Conservation (phyloP, 306 rosid genomes). For the Begonia fuchsioides region DNA sequence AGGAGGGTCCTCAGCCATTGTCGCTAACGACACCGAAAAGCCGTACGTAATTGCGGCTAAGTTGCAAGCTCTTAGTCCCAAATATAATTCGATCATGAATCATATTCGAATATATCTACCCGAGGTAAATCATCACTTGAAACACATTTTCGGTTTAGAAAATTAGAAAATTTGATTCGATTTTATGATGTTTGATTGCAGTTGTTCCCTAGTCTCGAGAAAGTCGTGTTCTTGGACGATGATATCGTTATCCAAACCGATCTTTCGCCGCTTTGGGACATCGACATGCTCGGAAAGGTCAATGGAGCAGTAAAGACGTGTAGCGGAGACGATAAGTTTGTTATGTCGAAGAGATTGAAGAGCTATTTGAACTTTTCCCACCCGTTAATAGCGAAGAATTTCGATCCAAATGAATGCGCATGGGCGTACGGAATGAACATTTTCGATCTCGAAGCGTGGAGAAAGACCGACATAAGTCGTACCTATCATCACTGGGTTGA, state of each 20-base stretch:
- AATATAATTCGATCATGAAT: constrained; percentile 94
- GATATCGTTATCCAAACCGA: constrained; percentile 93
- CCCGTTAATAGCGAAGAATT: constrained; percentile 49
- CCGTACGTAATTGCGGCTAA: constrained; percentile 79
- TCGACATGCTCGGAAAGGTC: constrained; percentile 80
- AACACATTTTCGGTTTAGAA: too few relatives aligned
- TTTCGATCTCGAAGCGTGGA: constrained; percentile 92
- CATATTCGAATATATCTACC: constrained; percentile 92
- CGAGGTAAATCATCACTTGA: constrained; percentile 78
- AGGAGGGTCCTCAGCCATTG: constrained; percentile 93
- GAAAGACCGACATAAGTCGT: constrained; percentile 82
- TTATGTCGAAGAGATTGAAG: constrained; percentile 82
- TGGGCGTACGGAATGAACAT: constrained; percentile 99
- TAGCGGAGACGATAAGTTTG: constrained; percentile 76
- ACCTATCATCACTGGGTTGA: constrained; percentile 84
- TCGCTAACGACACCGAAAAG: constrained; percentile 61
- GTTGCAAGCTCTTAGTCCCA: constrained; percentile 94
- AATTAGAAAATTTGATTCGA: too few relatives aligned
- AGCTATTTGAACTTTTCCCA: constrained; percentile 97
- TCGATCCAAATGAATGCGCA: constrained; percentile 72
- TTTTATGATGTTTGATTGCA: constrained; percentile 9
- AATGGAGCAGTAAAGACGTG: constrained; percentile 98
- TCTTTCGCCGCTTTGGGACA: constrained; percentile 97
- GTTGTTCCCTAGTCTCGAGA: constrained; percentile 88
- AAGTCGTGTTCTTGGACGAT: constrained; percentile 91